These are phyloP conservation scores for Curvularia sp. DNA, from an alignment of 2,329 filamentous ascomycete genomes.

Conservation along the genomic window DNA sequence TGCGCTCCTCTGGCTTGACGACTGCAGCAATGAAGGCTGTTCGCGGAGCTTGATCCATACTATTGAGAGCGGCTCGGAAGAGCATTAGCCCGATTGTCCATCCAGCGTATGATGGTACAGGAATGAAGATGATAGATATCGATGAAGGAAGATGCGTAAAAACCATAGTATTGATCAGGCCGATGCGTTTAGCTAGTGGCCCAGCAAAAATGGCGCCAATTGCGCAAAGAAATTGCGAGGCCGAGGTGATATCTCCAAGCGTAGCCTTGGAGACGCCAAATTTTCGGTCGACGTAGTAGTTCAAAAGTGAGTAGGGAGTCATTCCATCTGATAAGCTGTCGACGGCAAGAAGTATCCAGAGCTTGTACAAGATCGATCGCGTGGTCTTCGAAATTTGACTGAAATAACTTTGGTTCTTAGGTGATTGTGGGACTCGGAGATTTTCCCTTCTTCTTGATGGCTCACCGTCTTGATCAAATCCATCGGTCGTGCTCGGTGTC, in stretches of 20 bases:
- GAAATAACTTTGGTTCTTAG: slow-evolving; percentile 51
- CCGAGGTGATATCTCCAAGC: slow-evolving; percentile 65
- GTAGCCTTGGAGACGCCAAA: slow-evolving; percentile 56
- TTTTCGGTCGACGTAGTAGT: slow-evolving; percentile 48
- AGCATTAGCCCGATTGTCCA: slow-evolving; percentile 64
- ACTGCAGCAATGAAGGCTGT: slow-evolving; percentile 72
- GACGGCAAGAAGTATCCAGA: slow-evolving; percentile 69
- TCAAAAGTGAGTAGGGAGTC: slow-evolving; percentile 47
- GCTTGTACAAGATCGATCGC: slow-evolving; percentile 65
- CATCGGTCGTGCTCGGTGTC: slow-evolving; percentile 42
- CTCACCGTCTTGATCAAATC: slow-evolving; percentile 38
- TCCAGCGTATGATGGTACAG: slow-evolving; percentile 59
- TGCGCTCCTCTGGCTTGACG: slow-evolving; percentile 69
- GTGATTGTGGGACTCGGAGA: slow-evolving; percentile 14
- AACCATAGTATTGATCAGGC: slow-evolving; percentile 65
- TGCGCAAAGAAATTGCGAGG: slow-evolving; percentile 58
- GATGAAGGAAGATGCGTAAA: slow-evolving; percentile 66
- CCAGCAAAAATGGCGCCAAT: slow-evolving; percentile 64
- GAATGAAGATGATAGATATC: slow-evolving; percentile 62
- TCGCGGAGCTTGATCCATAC: slow-evolving; percentile 73
- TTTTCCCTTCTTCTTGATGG: slow-evolving; percentile 23
- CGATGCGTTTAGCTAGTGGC: slow-evolving; percentile 64
- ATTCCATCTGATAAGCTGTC: slow-evolving; percentile 72
- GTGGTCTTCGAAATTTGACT: slow-evolving; percentile 64
- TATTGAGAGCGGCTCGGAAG: slow-evolving; percentile 67